These are phyloP conservation scores for Sporobolomyces roseus DNA, from an alignment of 768 basidiomycete species.

Conservation along the genomic window DNA sequence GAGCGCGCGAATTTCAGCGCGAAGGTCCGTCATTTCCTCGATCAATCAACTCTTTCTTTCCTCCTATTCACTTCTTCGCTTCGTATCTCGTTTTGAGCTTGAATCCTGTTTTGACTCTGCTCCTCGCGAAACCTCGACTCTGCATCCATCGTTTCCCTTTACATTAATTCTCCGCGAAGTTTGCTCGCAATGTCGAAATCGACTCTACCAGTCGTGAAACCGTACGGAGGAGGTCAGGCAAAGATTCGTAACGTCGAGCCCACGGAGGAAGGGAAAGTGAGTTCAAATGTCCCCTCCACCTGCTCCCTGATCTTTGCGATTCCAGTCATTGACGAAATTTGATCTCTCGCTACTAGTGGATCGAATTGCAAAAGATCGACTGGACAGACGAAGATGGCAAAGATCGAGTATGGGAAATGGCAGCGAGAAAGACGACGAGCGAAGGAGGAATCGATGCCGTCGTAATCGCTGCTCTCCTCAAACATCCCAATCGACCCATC, in stretches of 20 bases:
- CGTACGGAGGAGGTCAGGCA: background rate
- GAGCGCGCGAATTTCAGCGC: background rate
- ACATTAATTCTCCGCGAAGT: too few relatives aligned
- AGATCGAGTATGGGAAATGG: conserved; percentile 81
- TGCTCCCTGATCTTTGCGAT: too few relatives aligned
- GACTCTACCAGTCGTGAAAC: conserved; percentile 20
- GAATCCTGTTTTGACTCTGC: background rate
- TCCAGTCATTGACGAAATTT: too few relatives aligned
- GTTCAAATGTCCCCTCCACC: background rate
- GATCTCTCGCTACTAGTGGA: conserved; percentile 54
- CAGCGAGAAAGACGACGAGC: conserved; percentile 73
- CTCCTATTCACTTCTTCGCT: background rate
- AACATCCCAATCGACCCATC: conserved; percentile 58
- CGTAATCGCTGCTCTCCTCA: conserved; percentile 73
- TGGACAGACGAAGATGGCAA: conserved; percentile 74
- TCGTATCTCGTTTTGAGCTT: too few relatives aligned
- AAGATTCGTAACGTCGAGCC: conserved; percentile 8
- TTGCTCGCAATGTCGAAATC: too few relatives aligned
- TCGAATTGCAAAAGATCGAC: conserved; percentile 72
- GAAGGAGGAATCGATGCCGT: conserved; percentile 80
- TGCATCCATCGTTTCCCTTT: background rate
- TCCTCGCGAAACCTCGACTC: background rate
- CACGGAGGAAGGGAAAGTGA: conserved; percentile 18
- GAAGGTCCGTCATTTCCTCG: background rate
- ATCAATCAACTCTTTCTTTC: background rate